These are phyloP conservation scores for Starmerella khaoyaiensis DNA, from an alignment of 805 yeast genomes.

Conservation along the genomic window DNA sequence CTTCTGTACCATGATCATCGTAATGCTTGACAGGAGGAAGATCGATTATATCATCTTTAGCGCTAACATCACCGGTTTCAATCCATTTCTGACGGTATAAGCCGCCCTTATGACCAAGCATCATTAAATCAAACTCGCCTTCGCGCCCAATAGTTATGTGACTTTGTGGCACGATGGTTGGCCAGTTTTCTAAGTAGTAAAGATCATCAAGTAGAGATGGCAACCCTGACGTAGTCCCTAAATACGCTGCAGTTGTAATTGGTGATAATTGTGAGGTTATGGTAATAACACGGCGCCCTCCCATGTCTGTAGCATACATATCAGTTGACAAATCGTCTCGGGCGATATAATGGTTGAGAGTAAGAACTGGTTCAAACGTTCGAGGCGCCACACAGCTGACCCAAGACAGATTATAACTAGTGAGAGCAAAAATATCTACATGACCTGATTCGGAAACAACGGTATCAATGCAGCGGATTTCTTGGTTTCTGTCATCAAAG, in stretches of 20 bases:
- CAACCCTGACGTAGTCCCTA: slow-evolving; percentile 25
- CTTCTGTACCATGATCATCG: not conserved
- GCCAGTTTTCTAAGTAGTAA: slow-evolving; percentile 18
- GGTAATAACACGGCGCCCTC: slow-evolving; percentile 19
- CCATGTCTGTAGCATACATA: slow-evolving; percentile 26
- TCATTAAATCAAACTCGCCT: slow-evolving; percentile 7
- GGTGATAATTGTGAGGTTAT: slow-evolving; percentile 29
- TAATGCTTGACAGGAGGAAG: slow-evolving; percentile 6
- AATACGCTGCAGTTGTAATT: slow-evolving; percentile 27
- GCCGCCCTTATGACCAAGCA: slow-evolving; percentile 18
- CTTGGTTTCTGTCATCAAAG: slow-evolving; percentile 8
- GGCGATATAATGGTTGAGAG: slow-evolving; percentile 62
- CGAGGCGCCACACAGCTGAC: slow-evolving; percentile 19
- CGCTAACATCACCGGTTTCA: not conserved
- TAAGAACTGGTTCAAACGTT: slow-evolving; percentile 32
- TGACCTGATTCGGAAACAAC: slow-evolving; percentile 16
- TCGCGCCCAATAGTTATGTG: slow-evolving; percentile 7
- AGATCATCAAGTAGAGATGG: slow-evolving; percentile 29
- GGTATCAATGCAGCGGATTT: slow-evolving; percentile 16
- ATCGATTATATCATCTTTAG: slow-evolving; percentile 2
- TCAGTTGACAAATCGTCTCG: slow-evolving; percentile 42
- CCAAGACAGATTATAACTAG: slow-evolving; percentile 55
- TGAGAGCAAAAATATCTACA: slow-evolving; percentile 42
- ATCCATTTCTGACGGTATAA: slow-evolving; percentile 16
- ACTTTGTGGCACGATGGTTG: slow-evolving; percentile 18